Percentiles rank a stretch among this genome's conserved stretches.
Conservation (phyloP, 345 rosid species). For the Sapria himalayana region DNA sequence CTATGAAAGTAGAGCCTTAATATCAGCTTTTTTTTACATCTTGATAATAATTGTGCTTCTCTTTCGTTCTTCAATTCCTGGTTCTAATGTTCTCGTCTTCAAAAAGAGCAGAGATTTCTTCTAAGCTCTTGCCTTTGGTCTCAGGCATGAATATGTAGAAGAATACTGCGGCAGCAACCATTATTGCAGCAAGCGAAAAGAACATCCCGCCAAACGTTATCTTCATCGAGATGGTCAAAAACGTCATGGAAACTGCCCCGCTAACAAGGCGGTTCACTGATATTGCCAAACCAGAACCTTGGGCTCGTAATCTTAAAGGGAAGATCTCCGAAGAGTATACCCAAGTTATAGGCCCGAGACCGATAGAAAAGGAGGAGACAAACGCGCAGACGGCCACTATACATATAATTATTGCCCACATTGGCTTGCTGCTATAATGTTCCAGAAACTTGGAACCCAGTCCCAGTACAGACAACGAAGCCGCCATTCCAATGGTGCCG, state of each 20-base stretch:
- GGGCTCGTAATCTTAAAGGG: slow-evolving; percentile 46
- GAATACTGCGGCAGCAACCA: slow-evolving; percentile 22
- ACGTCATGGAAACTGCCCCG: slow-evolving; percentile 43
- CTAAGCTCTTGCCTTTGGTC: slow-evolving; percentile 42
- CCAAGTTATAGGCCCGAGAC: slow-evolving; percentile 61
- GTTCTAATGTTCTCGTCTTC: slow-evolving; percentile 10
- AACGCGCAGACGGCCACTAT: slow-evolving; percentile 26
- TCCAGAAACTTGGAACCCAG: slow-evolving; percentile 21
- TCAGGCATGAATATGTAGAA: slow-evolving; percentile 34
- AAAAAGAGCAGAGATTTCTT: slow-evolving; percentile 35
- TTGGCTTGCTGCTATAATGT: slow-evolving; percentile 13
- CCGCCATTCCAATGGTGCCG: slow-evolving; percentile 33
- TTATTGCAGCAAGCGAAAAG: slow-evolving; percentile 26
- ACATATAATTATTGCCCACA: slow-evolving; percentile 24
- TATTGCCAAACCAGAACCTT: slow-evolving; percentile 41
- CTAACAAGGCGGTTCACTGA: slow-evolving; percentile 48
- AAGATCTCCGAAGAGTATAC: slow-evolving; percentile 59
- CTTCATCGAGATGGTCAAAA: slow-evolving; percentile 19
- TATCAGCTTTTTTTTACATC: not conserved
- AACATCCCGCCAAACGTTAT: slow-evolving; percentile 38
- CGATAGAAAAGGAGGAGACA: slow-evolving; percentile 49
- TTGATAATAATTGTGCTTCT: not conserved
- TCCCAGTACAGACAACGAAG: slow-evolving; percentile 27
- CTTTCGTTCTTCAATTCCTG: slow-evolving; percentile 7
- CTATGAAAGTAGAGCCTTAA: not conserved